phyloP scores from a whole-genome alignment of 108 stramenopile genomes.

The Skeletonema menzelii region DNA sequence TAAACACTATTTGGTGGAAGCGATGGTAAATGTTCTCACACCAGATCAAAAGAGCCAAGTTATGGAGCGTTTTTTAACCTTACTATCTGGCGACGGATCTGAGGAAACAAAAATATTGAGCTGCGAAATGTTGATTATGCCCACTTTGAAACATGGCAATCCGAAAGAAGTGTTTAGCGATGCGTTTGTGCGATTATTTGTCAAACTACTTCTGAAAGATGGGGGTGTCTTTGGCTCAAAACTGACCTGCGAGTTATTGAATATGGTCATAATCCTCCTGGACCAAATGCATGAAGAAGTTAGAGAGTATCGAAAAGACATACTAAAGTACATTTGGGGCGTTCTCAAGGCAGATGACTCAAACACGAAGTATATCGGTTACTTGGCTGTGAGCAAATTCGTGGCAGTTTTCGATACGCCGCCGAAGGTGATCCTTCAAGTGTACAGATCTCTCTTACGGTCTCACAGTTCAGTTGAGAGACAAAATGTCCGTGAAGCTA shows the following conservation, averaged over 20 bases:
- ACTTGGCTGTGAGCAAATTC: slow-evolving; percentile 85
- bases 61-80: slow-evolving; percentile 69
- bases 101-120: slow-evolving; percentile 82
- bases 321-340: slow-evolving; percentile 91
- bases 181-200: neutral
- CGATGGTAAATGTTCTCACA: slow-evolving; percentile 47
- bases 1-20: slow-evolving; percentile 44
- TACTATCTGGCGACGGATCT: slow-evolving; percentile 71
- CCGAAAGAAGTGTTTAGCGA: slow-evolving; percentile 15
- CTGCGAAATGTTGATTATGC: slow-evolving; percentile 70
- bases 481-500: slow-evolving; percentile 70
- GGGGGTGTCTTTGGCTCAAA: slow-evolving; percentile 47
- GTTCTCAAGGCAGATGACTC: slow-evolving; percentile 84
- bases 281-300: slow-evolving; percentile 66
- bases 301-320: slow-evolving; percentile 61
- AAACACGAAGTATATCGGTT: slow-evolving; percentile 89
- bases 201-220: neutral
- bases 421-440: slow-evolving; percentile 86
- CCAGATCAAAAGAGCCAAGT: slow-evolving; percentile 54
- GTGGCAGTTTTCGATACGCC: slow-evolving; percentile 84
- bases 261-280: slow-evolving; percentile 79
- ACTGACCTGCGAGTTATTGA: slow-evolving; percentile 87
- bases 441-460: slow-evolving; percentile 79
- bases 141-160: slow-evolving; percentile 53
- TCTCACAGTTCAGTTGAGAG: slow-evolving; percentile 82